These are phyloP conservation scores for Castanea mollissima DNA, from an alignment of 306 rosid species.

Conservation along the genomic window DNA sequence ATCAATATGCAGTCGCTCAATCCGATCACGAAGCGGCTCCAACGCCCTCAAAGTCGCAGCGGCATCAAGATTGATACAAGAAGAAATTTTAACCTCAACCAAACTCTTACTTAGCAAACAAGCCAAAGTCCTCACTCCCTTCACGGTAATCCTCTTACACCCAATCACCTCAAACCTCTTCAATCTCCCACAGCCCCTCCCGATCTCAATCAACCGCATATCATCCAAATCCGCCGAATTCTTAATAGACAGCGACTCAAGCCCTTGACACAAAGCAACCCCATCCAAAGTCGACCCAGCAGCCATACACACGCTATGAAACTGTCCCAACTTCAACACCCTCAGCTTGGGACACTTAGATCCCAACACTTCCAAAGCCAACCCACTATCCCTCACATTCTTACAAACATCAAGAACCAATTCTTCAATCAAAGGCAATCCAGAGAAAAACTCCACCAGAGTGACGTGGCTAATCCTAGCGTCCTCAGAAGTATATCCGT, in stretches of 20 bases:
- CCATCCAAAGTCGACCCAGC: conserved; percentile 76
- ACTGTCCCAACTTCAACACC: conserved; percentile 69
- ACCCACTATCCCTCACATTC: conserved; percentile 65
- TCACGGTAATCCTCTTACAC: conserved; percentile 61
- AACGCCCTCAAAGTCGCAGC: conserved; percentile 52
- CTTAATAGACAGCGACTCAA: conserved; percentile 60
- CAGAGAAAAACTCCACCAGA: conserved; percentile 59
- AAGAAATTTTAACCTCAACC: conserved; percentile 62
- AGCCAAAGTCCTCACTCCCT: conserved; percentile 71
- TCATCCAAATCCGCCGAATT: conserved; percentile 73
- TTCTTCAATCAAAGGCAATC: conserved; percentile 71
- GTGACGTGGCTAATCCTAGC: conserved; percentile 56
- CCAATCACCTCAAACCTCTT: conserved; percentile 64
- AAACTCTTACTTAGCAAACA: conserved; percentile 55
- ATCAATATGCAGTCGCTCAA: conserved; percentile 76
- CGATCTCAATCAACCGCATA: conserved; percentile 92
- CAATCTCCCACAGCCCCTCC: conserved; percentile 71
- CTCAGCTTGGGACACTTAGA: conserved; percentile 63
- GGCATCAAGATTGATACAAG: conserved; percentile 62
- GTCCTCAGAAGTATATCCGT: conserved; percentile 55
- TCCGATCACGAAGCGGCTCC: conserved; percentile 63
- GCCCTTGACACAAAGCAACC: conserved; percentile 71
- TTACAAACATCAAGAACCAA: conserved; percentile 78
- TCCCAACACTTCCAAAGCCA: conserved; percentile 67
- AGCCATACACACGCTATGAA: conserved; percentile 76